Evolutionary conservation across 2,329 filamentous ascomycete species (phyloP).

Genomic region (Daldinia eschscholtzii): DNA sequence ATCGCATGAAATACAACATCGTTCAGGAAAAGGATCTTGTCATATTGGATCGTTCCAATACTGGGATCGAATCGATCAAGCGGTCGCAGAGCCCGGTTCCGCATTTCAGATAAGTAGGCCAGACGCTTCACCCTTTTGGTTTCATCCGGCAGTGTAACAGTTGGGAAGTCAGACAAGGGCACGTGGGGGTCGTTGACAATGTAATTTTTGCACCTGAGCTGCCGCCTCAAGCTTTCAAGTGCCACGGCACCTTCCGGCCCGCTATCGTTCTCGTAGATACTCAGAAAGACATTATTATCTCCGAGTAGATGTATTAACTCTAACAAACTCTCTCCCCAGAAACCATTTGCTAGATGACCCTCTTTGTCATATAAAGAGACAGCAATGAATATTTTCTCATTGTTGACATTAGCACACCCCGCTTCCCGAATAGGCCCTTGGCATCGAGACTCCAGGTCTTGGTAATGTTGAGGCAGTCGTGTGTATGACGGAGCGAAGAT

Average conservation of each 20-base stretch:
- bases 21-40: constrained; percentile 74
- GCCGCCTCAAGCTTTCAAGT: constrained; percentile 65
- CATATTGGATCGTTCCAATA: constrained; percentile 59
- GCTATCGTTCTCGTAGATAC: constrained; percentile 80
- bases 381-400: constrained; percentile 80
- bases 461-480: constrained; percentile 56
- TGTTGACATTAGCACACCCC: constrained; percentile 57
- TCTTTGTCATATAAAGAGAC: constrained; percentile 76
- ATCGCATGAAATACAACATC: constrained; percentile 69
- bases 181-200: constrained; percentile 73
- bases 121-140: constrained; percentile 77
- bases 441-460: constrained; percentile 51
- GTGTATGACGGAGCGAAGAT: constrained; percentile 61
- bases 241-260: constrained; percentile 67
- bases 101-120: constrained; percentile 77
- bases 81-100: constrained; percentile 76
- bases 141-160: constrained; percentile 72
- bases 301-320: constrained; percentile 75
- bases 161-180: constrained; percentile 67
- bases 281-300: constrained; percentile 75
- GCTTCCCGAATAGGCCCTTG: constrained; percentile 44
- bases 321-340: constrained; percentile 73
- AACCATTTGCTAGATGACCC: constrained; percentile 70
- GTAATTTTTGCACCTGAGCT: constrained; percentile 59
- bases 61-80: constrained; percentile 62